Conservation (phyloP, 768 basidiomycete genomes). For the Leccinum pellstonianum region DNA sequence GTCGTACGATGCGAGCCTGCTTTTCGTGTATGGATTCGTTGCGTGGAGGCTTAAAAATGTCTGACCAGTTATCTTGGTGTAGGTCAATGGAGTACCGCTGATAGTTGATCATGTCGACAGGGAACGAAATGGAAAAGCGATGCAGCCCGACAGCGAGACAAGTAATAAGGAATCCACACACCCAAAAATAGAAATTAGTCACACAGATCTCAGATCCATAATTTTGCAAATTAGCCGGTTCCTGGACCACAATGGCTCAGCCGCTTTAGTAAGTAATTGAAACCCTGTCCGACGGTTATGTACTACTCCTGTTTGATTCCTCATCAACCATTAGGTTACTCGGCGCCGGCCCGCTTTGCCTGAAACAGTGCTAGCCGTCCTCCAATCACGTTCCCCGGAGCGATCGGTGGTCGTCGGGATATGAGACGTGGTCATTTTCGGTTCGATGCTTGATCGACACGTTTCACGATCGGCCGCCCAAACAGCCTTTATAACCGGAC, state of each 20-base stretch:
- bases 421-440: neutral
- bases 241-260: neutral
- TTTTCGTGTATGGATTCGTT: constrained; percentile 14
- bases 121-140: neutral
- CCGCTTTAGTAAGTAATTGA: neutral
- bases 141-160: neutral
- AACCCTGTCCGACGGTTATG: too few relatives aligned
- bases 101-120: neutral
- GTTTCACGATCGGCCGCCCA: neutral
- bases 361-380: neutral
- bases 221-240: neutral
- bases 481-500: neutral
- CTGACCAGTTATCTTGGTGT: constrained; percentile 25
- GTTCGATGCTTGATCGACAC: neutral
- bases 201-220: neutral
- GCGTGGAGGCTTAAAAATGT: constrained; percentile 17
- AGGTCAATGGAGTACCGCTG: neutral
- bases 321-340: neutral
- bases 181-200: neutral
- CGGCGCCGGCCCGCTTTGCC: neutral
- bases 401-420: neutral
- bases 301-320: too few relatives aligned
- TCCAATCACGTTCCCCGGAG: neutral
- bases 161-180: neutral
- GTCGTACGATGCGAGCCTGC: constrained; percentile 8